phyloP scores from a whole-genome alignment of 2,329 filamentous ascomycete genomes.

The Monascus ruber region DNA sequence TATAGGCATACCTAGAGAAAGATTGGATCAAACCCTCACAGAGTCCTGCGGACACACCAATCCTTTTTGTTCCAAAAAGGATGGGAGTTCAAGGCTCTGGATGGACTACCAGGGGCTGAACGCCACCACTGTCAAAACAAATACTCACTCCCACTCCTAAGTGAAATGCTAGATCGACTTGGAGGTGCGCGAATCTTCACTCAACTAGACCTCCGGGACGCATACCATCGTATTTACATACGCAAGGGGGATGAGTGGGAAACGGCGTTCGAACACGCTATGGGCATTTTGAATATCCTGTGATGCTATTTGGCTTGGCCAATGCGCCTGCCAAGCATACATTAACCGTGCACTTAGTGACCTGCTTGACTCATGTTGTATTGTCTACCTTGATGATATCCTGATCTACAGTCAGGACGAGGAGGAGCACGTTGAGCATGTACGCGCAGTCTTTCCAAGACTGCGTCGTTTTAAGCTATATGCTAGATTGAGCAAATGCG shows the following conservation, averaged over 20 bases:
- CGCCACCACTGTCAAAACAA: neutral
- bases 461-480: neutral
- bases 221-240: neutral
- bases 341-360: neutral
- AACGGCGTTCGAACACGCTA: neutral
- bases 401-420: neutral
- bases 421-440: neutral
- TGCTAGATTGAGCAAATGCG: too few species aligned
- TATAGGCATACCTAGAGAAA: neutral
- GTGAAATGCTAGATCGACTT: conserved; percentile 1
- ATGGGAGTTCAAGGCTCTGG: neutral
- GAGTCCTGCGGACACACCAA: neutral
- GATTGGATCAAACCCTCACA: neutral
- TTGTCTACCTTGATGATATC: neutral
- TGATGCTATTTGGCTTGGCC: neutral
- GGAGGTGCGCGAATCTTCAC: neutral
- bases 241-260: neutral
- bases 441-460: neutral
- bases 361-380: neutral
- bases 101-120: neutral
- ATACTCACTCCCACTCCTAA: neutral
- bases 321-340: neutral
- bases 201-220: neutral
- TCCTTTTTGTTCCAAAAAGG: neutral
- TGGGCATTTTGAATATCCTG: neutral